Conservation (phyloP, 140 eudicot genomes). For the Anethum foeniculum region DNA sequence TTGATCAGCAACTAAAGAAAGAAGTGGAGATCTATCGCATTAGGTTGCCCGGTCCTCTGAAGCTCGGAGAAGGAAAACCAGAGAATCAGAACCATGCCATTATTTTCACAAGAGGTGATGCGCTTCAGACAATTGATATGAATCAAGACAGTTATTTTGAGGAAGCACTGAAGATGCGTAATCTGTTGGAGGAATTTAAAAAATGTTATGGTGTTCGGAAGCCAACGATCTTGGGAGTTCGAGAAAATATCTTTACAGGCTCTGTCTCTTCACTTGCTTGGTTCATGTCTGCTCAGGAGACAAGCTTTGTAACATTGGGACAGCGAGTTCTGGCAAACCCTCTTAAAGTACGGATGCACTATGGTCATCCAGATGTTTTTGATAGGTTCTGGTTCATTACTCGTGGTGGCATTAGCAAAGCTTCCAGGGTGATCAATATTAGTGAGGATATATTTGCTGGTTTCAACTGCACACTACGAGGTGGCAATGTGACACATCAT, state of each 20-base stretch:
- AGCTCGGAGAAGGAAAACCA: slow-evolving; percentile 95
- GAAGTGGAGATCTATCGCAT: slow-evolving; percentile 84
- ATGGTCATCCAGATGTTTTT: slow-evolving; percentile 96
- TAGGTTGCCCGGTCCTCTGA: slow-evolving; percentile 79
- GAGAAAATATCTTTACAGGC: slow-evolving; percentile 89
- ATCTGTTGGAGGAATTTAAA: slow-evolving; percentile 79
- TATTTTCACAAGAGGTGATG: slow-evolving; percentile 89
- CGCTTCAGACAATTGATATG: slow-evolving; percentile 90
- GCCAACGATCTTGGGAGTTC: slow-evolving; percentile 87
- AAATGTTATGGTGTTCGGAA: slow-evolving; percentile 60
- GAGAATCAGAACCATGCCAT: slow-evolving; percentile 96
- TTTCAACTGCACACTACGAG: slow-evolving; percentile 76
- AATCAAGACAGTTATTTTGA: slow-evolving; percentile 85
- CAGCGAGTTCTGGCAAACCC: slow-evolving; percentile 97
- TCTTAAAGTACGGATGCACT: slow-evolving; percentile 88
- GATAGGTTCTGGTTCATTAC: slow-evolving; percentile 88
- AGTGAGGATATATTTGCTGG: slow-evolving; percentile 95
- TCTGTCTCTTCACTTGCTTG: slow-evolving; percentile 92
- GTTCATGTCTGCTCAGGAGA: slow-evolving; percentile 98
- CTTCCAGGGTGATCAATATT: slow-evolving; percentile 75
- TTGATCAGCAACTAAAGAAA: slow-evolving; percentile 42
- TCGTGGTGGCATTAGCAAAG: slow-evolving; percentile 87
- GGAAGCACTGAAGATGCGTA: slow-evolving; percentile 87
- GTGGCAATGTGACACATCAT: slow-evolving; percentile 90
- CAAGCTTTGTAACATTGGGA: slow-evolving; percentile 84